Percentiles rank a stretch among this genome's conserved stretches.
These are phyloP conservation scores for Talaromyces verruculosus DNA, from an alignment of 2,329 filamentous ascomycete genomes.

Conservation along the genomic window DNA sequence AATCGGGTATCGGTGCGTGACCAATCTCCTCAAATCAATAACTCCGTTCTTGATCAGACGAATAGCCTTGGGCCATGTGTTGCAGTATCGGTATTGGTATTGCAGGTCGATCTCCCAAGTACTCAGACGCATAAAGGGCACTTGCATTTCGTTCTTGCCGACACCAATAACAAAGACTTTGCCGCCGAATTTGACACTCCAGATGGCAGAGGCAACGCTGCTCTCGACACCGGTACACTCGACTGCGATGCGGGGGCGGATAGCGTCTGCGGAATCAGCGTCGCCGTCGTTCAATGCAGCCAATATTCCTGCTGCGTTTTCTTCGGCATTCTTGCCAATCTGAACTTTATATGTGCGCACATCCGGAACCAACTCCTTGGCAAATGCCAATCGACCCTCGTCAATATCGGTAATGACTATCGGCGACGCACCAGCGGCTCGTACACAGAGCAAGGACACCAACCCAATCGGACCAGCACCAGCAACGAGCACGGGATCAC, in stretches of 20 bases:
- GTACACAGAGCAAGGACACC: slow-evolving; percentile 79
- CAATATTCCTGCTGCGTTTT: slow-evolving; percentile 68
- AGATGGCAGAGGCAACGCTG: slow-evolving; percentile 81
- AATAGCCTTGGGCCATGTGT: slow-evolving; percentile 94
- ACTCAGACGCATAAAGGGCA: slow-evolving; percentile 91
- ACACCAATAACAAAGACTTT: slow-evolving; percentile 97
- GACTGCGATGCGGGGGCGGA: slow-evolving; percentile 78
- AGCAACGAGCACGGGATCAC: slow-evolving; percentile 84
- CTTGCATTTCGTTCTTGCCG: slow-evolving; percentile 90
- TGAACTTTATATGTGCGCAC: slow-evolving; percentile 68
- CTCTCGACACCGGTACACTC: slow-evolving; percentile 96
- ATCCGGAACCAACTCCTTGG: slow-evolving; percentile 75
- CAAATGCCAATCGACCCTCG: slow-evolving; percentile 78
- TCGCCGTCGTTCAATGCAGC: slow-evolving; percentile 60
- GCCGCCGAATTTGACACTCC: slow-evolving; percentile 89
- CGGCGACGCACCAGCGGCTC: slow-evolving; percentile 83
- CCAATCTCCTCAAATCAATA: slow-evolving; percentile 75
- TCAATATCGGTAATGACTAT: slow-evolving; percentile 95
- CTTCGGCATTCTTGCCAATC: slow-evolving; percentile 57
- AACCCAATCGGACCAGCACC: slow-evolving; percentile 93
- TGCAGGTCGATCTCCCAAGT: slow-evolving; percentile 91
- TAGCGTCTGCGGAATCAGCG: slow-evolving; percentile 48
- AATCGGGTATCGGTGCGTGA: slow-evolving; percentile 82
- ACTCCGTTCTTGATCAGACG: slow-evolving; percentile 81
- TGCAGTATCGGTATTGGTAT: slow-evolving; percentile 94